Base-by-base conservation (phyloP, 805 yeast genomes). In the Candida gorgasii region DNA sequence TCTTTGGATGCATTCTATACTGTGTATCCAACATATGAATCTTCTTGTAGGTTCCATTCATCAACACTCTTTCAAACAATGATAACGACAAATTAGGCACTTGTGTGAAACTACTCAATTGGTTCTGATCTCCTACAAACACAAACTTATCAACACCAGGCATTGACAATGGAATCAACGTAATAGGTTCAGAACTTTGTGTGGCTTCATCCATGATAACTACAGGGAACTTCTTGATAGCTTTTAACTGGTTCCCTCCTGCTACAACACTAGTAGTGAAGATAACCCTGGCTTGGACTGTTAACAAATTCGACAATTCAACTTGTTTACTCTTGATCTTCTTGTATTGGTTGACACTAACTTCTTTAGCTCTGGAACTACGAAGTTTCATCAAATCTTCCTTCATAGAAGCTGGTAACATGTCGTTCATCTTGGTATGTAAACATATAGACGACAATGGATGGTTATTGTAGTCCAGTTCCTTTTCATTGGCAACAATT, bases 151-250 rank as follows among this genome's bases (percentile, higher is more conserved):
- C 76, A 39, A 83, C 80, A 12, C 85, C 86, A 3, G 80, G 76
- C 70, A 83, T 75, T 5, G 86, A 80, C 46, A 84, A 63, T 8
- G 90, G 89, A 43, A 84, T 84, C 48, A 84, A 66, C 0, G 88
- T 79, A 1, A 80, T 69, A 5, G 89, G 85, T 50, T 84, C 92
- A 0, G 88, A 79, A 0, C 89, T 81, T 52, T 84, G 89, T 0
- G 89, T 84, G 3, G 87, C 77, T 62, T 84, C 90, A 65, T 84
- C 90, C 85, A 84, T 80, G 23, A 84, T 82, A 5, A 84, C 85
- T 2, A 81, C 81, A 1, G 88, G 88, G 48, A 76, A 58, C 49
- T 71, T 75, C 28, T 70, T 66, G 8, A 82, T 64, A 11, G 75
- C 67, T 51, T 80, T 82, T 50, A 84, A 62, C 51, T 76, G 79